These are phyloP conservation scores for Leishmania major DNA, from an alignment of 208 protist species.

Conservation along the genomic window DNA sequence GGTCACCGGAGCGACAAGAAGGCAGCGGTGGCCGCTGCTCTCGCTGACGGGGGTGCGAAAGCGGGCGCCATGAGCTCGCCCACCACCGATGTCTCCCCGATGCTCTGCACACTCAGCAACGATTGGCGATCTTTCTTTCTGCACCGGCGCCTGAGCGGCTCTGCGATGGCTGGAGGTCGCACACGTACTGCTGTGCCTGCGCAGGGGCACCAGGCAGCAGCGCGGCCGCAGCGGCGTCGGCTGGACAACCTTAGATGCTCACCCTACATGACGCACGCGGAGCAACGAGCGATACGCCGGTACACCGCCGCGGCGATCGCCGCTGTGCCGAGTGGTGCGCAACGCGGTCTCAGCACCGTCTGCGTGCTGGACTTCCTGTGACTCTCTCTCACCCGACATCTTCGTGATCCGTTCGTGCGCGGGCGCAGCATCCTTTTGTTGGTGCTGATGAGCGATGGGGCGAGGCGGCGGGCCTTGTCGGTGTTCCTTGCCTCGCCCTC, in stretches of 20 bases:
- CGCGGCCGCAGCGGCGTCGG: neutral
- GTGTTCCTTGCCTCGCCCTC: neutral
- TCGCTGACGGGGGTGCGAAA: neutral
- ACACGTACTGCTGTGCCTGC: neutral
- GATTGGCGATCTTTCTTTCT: slow-evolving; percentile 9
- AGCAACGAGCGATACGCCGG: slow-evolving; percentile 4
- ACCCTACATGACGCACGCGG: slow-evolving; percentile 4
- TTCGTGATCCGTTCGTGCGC: neutral
- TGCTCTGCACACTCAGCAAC: neutral
- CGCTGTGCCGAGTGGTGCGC: neutral
- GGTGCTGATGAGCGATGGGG: neutral
- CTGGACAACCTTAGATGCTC: neutral
- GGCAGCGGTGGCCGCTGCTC: neutral
- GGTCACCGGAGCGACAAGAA: neutral
- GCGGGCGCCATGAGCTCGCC: neutral
- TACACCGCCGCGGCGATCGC: neutral
- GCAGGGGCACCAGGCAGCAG: neutral
- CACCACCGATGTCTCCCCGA: neutral
- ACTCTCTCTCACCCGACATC: neutral
- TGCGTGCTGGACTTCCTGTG: slow-evolving; percentile 11
- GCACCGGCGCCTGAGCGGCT: too few relatives aligned
- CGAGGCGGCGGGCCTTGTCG: too few relatives aligned
- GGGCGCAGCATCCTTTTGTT: neutral
- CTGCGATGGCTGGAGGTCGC: neutral
- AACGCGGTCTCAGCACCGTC: neutral